Evolutionary conservation across 2,329 filamentous ascomycete species (phyloP), one percentile per base, ranked within the genome.

Genomic region (Chrysoporthe cubensis): DNA sequence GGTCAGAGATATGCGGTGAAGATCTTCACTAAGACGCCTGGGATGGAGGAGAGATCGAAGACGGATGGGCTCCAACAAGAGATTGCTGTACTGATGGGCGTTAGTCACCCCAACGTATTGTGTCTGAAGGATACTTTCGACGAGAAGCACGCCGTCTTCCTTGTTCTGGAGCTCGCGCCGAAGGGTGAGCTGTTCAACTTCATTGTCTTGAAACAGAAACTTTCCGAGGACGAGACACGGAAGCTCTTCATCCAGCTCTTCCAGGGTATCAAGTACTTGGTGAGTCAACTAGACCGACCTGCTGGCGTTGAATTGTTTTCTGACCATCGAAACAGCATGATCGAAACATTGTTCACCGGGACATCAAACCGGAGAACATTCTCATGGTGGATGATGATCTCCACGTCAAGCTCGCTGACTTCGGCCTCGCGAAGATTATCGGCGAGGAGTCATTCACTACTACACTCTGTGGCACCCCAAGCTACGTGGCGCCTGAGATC

Each of bases 341-440:
- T 70, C 92, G 96, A 71, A 96, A 96, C 74, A 97, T 99, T 77
- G 94, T 98, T 5, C 96, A 99, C 78, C 91, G 96, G 67, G 96
- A 99, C 74, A 97, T 99, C 80, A 98, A 97, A 79, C 95, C 94
- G 0, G 95, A 98, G 77, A 98, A 98, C 75, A 98, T 99, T 44
- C 82, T 99, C 9, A 82, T 99, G 46, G 89, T 91, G 5, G 93
- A 97, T 79, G 93, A 93, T 75, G 86, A 96, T 44, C 81, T 97
- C 40, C 90, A 90, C 68, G 90, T 97, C 71, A 99, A 99, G 80
- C 82, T 99, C 70, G 96, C 94, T 26, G 96, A 99, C 79, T 99
- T 99, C 79, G 96, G 96, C 58, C 85, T 99, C 48, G 95, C 96
- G 54, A 99, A 99, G 81, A 98, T 99, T 72, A 97, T 99, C 72